These are phyloP conservation scores for Bipolaris zeicola DNA, from an alignment of 2,329 filamentous ascomycete species.

Conservation along the genomic window DNA sequence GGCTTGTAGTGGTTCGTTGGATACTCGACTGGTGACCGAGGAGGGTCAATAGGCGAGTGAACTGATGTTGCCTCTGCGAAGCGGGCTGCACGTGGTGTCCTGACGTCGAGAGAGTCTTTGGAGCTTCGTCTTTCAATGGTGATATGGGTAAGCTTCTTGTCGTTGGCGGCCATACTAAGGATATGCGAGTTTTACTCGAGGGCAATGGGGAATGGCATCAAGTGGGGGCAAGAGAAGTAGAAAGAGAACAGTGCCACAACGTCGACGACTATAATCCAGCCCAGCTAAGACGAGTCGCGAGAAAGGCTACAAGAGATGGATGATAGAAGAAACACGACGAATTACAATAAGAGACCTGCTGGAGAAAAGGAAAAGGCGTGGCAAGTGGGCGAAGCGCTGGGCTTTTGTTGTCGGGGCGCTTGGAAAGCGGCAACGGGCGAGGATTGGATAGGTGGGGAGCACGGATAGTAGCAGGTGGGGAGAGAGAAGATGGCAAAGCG, in stretches of 20 bases:
- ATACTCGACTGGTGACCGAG: constrained; percentile 55
- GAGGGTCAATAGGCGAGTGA: constrained; percentile 73
- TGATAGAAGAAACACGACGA: constrained; percentile 43
- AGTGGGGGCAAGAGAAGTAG: constrained; percentile 21
- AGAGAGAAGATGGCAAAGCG: constrained; percentile 41
- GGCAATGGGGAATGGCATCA: constrained; percentile 44
- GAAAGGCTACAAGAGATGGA: constrained; percentile 30
- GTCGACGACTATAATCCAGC: constrained; percentile 46
- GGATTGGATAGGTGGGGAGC: constrained; percentile 39
- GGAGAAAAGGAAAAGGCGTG: constrained; percentile 43
- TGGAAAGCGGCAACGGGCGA: constrained; percentile 31
- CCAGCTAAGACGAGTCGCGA: constrained; percentile 47
- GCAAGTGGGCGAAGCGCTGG: constrained; percentile 45
- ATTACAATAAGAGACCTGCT: constrained; percentile 52
- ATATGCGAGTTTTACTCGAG: constrained; percentile 38
- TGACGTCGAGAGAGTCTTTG: constrained; percentile 55
- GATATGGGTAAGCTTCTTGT: constrained; percentile 51
- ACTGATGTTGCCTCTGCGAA: constrained; percentile 82
- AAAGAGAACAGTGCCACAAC: constrained; percentile 38
- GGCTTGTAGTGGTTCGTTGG: constrained; percentile 62
- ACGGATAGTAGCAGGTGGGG: constrained; percentile 39
- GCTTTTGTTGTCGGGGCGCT: constrained; percentile 50
- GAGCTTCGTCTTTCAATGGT: constrained; percentile 50
- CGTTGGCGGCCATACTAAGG: constrained; percentile 54
- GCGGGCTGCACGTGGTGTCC: constrained; percentile 74